These are phyloP conservation scores for Cyclotella cryptica DNA, from an alignment of 108 stramenopile genomes.

Conservation along the genomic window DNA sequence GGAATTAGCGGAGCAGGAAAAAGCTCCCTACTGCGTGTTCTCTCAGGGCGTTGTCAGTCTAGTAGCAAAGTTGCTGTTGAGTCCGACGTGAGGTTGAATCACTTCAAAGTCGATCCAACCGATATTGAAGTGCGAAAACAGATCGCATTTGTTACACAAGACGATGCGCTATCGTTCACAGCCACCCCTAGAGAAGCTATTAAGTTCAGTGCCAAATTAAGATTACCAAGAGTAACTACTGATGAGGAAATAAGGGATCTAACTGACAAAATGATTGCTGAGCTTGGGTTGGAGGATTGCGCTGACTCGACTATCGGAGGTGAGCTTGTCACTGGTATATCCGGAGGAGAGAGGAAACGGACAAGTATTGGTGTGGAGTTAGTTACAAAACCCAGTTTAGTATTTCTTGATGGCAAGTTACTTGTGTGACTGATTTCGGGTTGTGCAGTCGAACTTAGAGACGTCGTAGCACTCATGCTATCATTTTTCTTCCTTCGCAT, in stretches of 20 bases:
- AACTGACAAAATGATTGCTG: conserved; percentile 73
- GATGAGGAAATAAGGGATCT: conserved; percentile 63
- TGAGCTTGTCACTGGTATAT: conserved; percentile 72
- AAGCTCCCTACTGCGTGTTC: conserved; percentile 80
- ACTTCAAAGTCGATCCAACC: conserved; percentile 70
- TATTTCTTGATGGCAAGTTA: conserved; percentile 69
- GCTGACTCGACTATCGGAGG: conserved; percentile 82
- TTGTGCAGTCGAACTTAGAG: background rate
- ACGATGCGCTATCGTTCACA: conserved; percentile 83
- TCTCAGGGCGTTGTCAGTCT: conserved; percentile 69
- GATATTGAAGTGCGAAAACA: conserved; percentile 69
- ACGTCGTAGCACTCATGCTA: background rate
- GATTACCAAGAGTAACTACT: conserved; percentile 65
- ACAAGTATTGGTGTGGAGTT: conserved; percentile 81
- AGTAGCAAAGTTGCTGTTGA: conserved; percentile 44
- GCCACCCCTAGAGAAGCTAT: conserved; percentile 89
- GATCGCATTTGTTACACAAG: conserved; percentile 89
- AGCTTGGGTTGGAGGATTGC: conserved; percentile 74
- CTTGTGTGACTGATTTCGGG: background rate
- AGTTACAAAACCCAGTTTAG: conserved; percentile 72
- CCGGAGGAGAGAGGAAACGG: conserved; percentile 81
- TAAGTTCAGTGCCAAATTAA: conserved; percentile 80
- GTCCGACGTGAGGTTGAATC: conserved; percentile 73
- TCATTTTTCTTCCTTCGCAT: background rate
- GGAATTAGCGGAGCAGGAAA: conserved; percentile 82